A percentile compares a stretch with the other conserved stretches of the same genome.
Conservation (phyloP, 176 grass and related monocot genomes). For the Eleusine indica region DNA sequence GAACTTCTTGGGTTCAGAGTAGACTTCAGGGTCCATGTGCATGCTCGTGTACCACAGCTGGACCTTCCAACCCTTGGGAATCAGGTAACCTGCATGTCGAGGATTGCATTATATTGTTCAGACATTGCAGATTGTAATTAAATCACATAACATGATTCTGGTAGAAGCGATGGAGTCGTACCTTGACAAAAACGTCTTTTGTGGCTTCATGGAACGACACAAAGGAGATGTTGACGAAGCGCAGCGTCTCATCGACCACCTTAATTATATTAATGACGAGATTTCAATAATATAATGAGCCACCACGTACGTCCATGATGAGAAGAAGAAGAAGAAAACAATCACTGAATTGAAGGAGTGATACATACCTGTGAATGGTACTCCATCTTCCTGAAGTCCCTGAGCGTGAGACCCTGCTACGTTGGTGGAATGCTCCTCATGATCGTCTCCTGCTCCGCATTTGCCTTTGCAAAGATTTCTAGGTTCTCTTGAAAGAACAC, state of each 20-base stretch:
- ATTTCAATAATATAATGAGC: not conserved
- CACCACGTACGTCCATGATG: too few species aligned
- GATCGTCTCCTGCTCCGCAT: slow-evolving; percentile 92
- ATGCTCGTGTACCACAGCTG: slow-evolving; percentile 89
- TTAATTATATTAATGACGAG: not conserved
- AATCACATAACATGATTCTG: not conserved
- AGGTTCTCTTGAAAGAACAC: slow-evolving; percentile 85
- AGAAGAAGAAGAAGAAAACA: too few species aligned
- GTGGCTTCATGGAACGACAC: slow-evolving; percentile 80
- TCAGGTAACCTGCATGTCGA: slow-evolving; percentile 62
- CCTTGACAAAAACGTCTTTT: slow-evolving; percentile 66
- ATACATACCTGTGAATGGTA: slow-evolving; percentile 76
- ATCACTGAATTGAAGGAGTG: too few species aligned
- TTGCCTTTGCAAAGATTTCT: slow-evolving; percentile 65
- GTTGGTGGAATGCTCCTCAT: slow-evolving; percentile 54
- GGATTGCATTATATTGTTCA: too few species aligned
- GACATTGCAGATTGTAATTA: too few species aligned
- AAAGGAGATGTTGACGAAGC: slow-evolving; percentile 83
- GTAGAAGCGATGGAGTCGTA: not conserved
- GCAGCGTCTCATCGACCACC: slow-evolving; percentile 88
- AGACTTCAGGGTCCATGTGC: slow-evolving; percentile 88
- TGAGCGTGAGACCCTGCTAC: slow-evolving; percentile 68
- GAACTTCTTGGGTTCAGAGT: slow-evolving; percentile 68
- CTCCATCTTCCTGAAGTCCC: slow-evolving; percentile 92
- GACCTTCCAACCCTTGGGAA: slow-evolving; percentile 88